phyloP scores from a whole-genome alignment of 192 early-diverging fungal species.

The Chytriomyces sp. region DNA sequence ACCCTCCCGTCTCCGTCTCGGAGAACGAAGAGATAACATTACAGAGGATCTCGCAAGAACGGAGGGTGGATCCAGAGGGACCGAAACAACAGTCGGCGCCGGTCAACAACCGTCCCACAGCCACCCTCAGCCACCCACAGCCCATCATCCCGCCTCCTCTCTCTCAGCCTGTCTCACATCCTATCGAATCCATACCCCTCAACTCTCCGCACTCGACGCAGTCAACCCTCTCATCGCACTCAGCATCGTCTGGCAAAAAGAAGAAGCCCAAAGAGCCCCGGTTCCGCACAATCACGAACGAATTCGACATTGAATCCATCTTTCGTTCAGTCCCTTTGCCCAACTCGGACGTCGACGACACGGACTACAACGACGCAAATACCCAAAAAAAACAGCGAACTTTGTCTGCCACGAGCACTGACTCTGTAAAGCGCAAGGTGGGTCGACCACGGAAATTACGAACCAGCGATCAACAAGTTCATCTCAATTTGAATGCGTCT shows the following conservation, averaged over 20 bases:
- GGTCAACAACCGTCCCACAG: not conserved
- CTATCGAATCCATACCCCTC: too few species aligned
- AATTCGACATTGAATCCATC: slow-evolving; percentile 27
- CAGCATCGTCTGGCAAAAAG: too few species aligned
- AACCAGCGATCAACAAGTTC: too few species aligned
- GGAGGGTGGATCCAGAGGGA: not conserved
- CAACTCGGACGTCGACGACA: not conserved
- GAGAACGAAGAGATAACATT: too few species aligned
- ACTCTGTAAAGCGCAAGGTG: not conserved
- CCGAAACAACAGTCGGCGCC: not conserved
- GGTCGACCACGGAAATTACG: not conserved
- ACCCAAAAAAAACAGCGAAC: too few species aligned
- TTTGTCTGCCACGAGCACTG: not conserved
- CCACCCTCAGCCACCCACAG: not conserved
- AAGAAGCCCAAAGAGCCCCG: slow-evolving; percentile 10
- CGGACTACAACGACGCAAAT: not conserved
- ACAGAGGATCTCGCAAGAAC: too few species aligned
- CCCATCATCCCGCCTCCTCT: too few species aligned
- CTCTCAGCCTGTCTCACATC: too few species aligned
- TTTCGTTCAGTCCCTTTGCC: slow-evolving; percentile 22
- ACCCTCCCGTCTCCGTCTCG: too few species aligned
- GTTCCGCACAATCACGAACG: slow-evolving; percentile 21
- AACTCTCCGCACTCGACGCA: too few species aligned
- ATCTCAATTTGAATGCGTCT: too few species aligned
- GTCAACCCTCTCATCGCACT: too few species aligned